Percentiles rank a stretch among this genome's conserved stretches.
Conservation (phyloP, 331 rosid genomes). For the Malus hybrid region DNA sequence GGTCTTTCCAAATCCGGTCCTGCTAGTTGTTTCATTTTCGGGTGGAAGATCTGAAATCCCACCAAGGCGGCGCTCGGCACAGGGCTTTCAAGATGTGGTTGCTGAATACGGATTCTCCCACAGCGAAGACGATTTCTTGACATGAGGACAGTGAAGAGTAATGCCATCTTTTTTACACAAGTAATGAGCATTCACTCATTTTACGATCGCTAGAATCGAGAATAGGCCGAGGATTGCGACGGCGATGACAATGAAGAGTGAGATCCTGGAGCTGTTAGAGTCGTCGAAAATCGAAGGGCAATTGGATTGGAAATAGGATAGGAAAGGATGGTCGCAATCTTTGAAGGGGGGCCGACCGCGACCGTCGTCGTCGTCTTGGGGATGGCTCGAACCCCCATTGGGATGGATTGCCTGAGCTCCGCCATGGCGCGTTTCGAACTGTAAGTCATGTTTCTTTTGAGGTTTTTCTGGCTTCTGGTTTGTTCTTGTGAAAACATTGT, state of each 20-base stretch:
- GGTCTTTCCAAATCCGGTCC: constrained; percentile 98
- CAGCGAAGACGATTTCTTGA: constrained; percentile 83
- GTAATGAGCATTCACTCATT: constrained; percentile 68
- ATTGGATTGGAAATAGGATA: constrained; percentile 37
- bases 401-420: constrained; percentile 75
- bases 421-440: constrained; percentile 66
- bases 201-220: constrained; percentile 45
- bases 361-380: constrained; percentile 24
- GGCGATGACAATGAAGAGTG: constrained; percentile 31
- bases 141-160: constrained; percentile 87
- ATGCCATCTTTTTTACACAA: constrained; percentile 88
- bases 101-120: constrained; percentile 97
- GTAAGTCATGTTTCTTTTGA: constrained; percentile 19
- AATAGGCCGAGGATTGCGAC: constrained; percentile 37
- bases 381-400: constrained; percentile 57
- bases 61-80: constrained; percentile 83
- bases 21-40: constrained; percentile 81
- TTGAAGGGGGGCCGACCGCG: constrained; percentile 57
- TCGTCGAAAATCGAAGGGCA: constrained; percentile 57
- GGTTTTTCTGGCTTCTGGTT: no score
- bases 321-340: constrained; percentile 66
- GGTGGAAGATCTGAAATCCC: constrained; percentile 76
- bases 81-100: constrained; percentile 93
- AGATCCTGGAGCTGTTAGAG: constrained; percentile 71
- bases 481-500: neutral